These are phyloP conservation scores for Aspergillus diversus DNA, from an alignment of 495 filamentous ascomycete species.

Conservation along the genomic window DNA sequence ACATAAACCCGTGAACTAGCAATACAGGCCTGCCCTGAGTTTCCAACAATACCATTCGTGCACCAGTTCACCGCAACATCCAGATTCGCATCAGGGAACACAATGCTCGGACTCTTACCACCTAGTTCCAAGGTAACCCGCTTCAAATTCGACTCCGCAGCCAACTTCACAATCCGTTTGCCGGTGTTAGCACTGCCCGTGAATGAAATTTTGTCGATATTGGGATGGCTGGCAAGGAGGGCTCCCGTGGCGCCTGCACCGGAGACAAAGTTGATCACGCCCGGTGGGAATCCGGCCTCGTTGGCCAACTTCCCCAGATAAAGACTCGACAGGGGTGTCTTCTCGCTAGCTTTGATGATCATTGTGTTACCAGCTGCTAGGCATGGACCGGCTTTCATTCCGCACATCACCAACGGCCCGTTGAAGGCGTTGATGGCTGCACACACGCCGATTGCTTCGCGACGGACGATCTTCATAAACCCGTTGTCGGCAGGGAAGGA, in stretches of 20 bases:
- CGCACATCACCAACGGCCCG: constrained; percentile 21
- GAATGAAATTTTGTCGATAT: not conserved
- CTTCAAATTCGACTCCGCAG: not conserved
- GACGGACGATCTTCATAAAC: not conserved
- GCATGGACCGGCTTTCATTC: constrained; percentile 46
- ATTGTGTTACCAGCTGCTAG: constrained; percentile 56
- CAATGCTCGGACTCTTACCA: not conserved
- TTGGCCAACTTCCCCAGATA: not conserved
- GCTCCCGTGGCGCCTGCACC: not conserved
- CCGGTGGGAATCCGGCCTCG: not conserved
- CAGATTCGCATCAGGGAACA: constrained; percentile 4
- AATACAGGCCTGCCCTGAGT: not conserved
- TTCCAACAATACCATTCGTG: not conserved
- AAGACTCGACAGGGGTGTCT: constrained; percentile 37
- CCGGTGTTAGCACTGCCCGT: not conserved
- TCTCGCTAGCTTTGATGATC: constrained; percentile 55
- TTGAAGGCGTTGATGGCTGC: constrained; percentile 19
- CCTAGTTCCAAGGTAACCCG: not conserved
- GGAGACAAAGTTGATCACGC: not conserved
- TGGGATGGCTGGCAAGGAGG: not conserved
- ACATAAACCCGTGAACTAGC: not conserved
- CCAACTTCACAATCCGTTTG: not conserved
- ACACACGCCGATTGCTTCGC: constrained; percentile 19
- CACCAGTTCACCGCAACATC: not conserved
- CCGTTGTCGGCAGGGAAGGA: not conserved